phyloP scores from a whole-genome alignment of 2,329 filamentous ascomycete species.

The Hypoxylon sp. region DNA sequence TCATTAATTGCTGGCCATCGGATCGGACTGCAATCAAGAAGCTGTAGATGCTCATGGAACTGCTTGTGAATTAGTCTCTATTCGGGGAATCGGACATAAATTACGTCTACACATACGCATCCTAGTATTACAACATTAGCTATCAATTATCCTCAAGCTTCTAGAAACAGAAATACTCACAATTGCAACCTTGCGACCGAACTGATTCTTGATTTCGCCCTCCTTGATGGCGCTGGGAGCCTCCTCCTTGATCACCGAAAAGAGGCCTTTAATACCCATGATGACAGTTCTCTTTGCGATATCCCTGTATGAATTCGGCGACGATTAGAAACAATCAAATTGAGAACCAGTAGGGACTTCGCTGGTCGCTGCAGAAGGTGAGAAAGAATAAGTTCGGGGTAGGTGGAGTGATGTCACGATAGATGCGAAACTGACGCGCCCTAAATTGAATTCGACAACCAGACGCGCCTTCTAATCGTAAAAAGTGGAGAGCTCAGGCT shows the following conservation, averaged over 20 bases:
- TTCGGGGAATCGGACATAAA: slow-evolving; percentile 1
- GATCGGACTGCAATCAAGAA: slow-evolving; percentile 98
- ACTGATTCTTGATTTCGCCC: slow-evolving; percentile 98
- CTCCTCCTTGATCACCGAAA: slow-evolving; percentile 88
- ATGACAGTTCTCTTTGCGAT: slow-evolving; percentile 45
- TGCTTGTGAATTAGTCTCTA: slow-evolving; percentile 54
- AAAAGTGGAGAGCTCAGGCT: slow-evolving; percentile 21
- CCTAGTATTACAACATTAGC: slow-evolving; percentile 58
- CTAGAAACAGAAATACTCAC: slow-evolving; percentile 68
- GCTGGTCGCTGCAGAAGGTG: neutral
- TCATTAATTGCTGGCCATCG: slow-evolving; percentile 95
- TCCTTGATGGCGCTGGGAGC: slow-evolving; percentile 96
- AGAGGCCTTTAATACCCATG: slow-evolving; percentile 81
- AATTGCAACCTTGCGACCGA: slow-evolving; percentile 97
- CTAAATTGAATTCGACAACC: slow-evolving; percentile 20
- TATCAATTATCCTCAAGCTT: neutral
- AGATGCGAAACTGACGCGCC: slow-evolving; percentile 43
- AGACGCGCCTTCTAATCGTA: slow-evolving; percentile 38
- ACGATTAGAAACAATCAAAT: neutral
- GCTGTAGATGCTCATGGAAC: slow-evolving; percentile 99
- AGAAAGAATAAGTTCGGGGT: slow-evolving; percentile 11
- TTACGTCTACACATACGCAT: slow-evolving; percentile 64
- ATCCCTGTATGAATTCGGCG: neutral
- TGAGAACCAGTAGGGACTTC: neutral
- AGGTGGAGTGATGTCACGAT: slow-evolving; percentile 43